These are phyloP conservation scores for Sambucus nigra DNA, from an alignment of 129 eudicot species.

Conservation along the genomic window DNA sequence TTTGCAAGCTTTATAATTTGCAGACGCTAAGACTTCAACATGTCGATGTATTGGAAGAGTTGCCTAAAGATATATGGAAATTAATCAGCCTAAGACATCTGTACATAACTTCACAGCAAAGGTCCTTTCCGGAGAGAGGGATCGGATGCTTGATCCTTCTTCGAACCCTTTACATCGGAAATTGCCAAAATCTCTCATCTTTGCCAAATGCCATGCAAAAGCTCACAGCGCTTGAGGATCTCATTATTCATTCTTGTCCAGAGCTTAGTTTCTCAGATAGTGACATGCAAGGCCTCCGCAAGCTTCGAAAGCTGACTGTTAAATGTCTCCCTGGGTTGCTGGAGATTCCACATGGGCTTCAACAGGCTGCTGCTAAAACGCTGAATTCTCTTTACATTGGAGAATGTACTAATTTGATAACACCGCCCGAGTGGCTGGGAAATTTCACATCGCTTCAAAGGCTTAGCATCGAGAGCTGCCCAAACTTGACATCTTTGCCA, in stretches of 20 bases:
- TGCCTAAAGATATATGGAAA: constrained; percentile 4
- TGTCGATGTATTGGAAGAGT: neutral
- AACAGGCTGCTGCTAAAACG: neutral
- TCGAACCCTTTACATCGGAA: neutral
- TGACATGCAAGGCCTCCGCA: neutral
- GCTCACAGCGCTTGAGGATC: neutral
- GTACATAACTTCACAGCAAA: neutral
- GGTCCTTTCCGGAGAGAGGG: neutral
- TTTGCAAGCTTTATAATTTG: constrained; percentile 12
- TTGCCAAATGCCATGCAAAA: neutral
- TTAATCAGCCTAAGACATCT: constrained; percentile 19
- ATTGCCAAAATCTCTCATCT: neutral
- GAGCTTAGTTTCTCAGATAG: neutral
- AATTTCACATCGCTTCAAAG: neutral
- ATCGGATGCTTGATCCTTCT: constrained; percentile 7
- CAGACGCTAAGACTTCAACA: neutral
- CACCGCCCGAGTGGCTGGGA: neutral
- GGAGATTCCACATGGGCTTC: constrained; percentile 1
- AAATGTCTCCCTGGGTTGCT: neutral
- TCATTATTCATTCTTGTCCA: neutral
- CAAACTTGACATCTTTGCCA: neutral
- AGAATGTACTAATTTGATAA: neutral
- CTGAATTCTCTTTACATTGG: neutral
- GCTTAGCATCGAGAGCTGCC: neutral
- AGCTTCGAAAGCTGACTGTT: neutral